These are phyloP conservation scores for Aphanomyces invadans DNA, from an alignment of 352 stramenopile species.

Conservation along the genomic window DNA sequence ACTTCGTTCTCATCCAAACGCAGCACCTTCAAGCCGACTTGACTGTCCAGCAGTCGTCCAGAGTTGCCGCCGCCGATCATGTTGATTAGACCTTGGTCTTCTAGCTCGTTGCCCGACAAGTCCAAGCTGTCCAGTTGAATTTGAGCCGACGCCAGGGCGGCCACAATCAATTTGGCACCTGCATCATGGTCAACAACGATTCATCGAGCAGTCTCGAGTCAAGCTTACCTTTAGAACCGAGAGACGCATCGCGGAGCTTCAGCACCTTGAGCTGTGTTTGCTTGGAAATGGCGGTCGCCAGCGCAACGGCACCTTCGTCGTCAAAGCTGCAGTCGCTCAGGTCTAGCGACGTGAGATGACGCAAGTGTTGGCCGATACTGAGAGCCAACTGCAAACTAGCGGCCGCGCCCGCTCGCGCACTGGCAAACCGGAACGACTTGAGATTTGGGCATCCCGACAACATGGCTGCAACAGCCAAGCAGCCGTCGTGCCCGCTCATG, in stretches of 20 bases:
- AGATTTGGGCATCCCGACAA: slow-evolving; percentile 43
- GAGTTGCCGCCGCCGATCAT: background rate
- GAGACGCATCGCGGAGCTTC: slow-evolving; percentile 85
- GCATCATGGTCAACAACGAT: too few species aligned
- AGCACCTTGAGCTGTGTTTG: slow-evolving; percentile 66
- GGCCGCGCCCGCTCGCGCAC: slow-evolving; percentile 45
- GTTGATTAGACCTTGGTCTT: slow-evolving; percentile 39
- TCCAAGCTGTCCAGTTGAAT: slow-evolving; percentile 74
- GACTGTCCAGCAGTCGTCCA: slow-evolving; percentile 30
- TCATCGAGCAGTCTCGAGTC: too few species aligned
- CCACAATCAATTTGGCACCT: slow-evolving; percentile 56
- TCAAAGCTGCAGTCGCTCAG: slow-evolving; percentile 90
- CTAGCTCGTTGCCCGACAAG: slow-evolving; percentile 85
- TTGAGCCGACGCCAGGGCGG: slow-evolving; percentile 50
- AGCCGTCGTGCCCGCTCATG: slow-evolving; percentile 72
- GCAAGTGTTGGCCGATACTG: slow-evolving; percentile 41
- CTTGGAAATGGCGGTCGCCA: slow-evolving; percentile 59
- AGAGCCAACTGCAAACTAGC: slow-evolving; percentile 44
- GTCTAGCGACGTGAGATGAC: slow-evolving; percentile 71
- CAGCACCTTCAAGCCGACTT: slow-evolving; percentile 47
- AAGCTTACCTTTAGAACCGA: slow-evolving; percentile 48
- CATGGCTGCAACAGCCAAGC: slow-evolving; percentile 47
- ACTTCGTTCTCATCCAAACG: slow-evolving; percentile 79
- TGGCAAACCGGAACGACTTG: slow-evolving; percentile 54
- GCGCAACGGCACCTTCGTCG: slow-evolving; percentile 51